Base-by-base conservation (phyloP, 2,329 filamentous ascomycete species). In the Sporothrix euskadiensis region DNA sequence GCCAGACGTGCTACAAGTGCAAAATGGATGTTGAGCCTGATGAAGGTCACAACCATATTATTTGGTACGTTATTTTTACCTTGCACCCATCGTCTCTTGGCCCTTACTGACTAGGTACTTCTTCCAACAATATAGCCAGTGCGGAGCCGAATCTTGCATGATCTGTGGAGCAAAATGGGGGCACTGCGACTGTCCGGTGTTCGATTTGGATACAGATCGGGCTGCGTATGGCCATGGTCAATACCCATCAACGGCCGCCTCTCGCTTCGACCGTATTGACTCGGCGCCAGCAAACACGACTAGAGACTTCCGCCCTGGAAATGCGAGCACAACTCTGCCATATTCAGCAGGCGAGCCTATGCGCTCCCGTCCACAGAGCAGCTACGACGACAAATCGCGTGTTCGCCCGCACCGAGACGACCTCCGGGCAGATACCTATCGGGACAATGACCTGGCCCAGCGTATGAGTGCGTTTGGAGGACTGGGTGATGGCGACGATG, bases 1-100 rank as follows among this genome's bases (percentile, higher is more conserved):
- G 91, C 90, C 90, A 93, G 80, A 85, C 89, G 65, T 97, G 93
- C 80, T 90, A 90, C 79, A 89, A 85, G 75, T 97, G 94, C 82
- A 88, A 87, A 76, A 85, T 88, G 54, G 86, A 92, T 84, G 91
- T 97, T 61, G 92, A 97, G 80, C 83, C 94, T 69, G 91, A 91
- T 77, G 92, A 95, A 80, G 93, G 93, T 61, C 94, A 92, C 81
- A 94, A 95, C 82, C 94, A 95, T 80, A 95, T 97, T 89, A 94
- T 89, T 39, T 97, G 94, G 91, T 92, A 84, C 82, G 88, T 82
- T 68, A 6, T 3, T 35, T 35, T 32, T 19, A 9, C 39, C n/a
- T 30, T 22, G 16, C 16, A 12, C 41, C 10, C 3, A 12, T 7
- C 22, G 3, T 41, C 19, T 54, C 9, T 4, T 41, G n/a, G 14